Evolutionary conservation across 352 stramenopile species (phyloP).

Genomic region (Globisporangium nagaii): DNA sequence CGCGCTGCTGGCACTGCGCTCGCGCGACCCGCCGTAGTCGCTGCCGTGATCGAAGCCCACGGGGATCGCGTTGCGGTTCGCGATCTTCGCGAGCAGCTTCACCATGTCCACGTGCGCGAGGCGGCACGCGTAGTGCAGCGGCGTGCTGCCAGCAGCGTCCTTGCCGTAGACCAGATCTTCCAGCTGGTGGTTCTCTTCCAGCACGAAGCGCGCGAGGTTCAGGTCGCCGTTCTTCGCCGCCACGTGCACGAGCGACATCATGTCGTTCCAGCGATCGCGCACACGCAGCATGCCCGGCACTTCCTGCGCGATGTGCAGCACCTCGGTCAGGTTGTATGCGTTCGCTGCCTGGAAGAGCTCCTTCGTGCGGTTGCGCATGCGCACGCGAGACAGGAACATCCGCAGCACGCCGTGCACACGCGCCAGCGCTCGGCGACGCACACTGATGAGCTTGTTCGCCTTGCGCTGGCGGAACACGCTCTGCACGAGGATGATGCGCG

Average conservation of each 20-base stretch:
- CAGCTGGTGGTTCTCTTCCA: conserved; percentile 75
- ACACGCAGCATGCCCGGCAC: conserved; percentile 76
- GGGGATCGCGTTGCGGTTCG: conserved; percentile 73
- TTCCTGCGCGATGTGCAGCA: conserved; percentile 79
- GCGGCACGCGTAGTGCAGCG: conserved; percentile 76
- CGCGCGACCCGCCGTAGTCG: conserved; percentile 25
- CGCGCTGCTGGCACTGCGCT: conserved; percentile 57
- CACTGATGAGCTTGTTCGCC: conserved; percentile 32
- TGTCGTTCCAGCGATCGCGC: conserved; percentile 65
- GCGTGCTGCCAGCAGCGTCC: conserved; percentile 71
- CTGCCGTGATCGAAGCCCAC: conserved; percentile 35
- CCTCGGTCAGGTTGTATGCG: conserved; percentile 68
- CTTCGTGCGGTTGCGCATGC: conserved; percentile 76
- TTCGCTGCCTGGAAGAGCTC: conserved; percentile 75
- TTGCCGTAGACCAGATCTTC: conserved; percentile 84
- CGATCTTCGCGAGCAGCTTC: conserved; percentile 76
- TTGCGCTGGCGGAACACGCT: conserved; percentile 65
- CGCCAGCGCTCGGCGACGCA: conserved; percentile 62
- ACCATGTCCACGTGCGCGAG: conserved; percentile 84
- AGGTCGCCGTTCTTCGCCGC: conserved; percentile 83
- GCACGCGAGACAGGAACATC: conserved; percentile 76
- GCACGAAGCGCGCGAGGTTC: conserved; percentile 76
- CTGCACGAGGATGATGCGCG: conserved; percentile 69
- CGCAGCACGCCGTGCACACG: conserved; percentile 65
- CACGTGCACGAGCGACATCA: conserved; percentile 88